These are phyloP conservation scores for Cyclostephanos invisitatus DNA, from an alignment of 108 stramenopile species.

Conservation along the genomic window DNA sequence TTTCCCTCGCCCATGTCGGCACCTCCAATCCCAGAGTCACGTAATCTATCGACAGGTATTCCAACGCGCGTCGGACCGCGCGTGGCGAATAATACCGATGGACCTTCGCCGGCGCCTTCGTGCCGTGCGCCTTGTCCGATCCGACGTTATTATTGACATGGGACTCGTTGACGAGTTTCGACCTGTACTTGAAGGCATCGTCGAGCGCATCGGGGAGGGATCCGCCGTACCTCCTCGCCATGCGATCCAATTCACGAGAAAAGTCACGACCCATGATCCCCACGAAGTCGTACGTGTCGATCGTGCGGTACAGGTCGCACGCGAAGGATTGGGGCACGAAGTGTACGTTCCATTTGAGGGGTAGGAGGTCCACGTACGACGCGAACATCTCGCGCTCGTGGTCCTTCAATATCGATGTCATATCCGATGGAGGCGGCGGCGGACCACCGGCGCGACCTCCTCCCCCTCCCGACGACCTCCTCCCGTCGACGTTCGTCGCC, in stretches of 20 bases:
- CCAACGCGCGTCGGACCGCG: constrained; percentile 53
- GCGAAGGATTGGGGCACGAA: constrained; percentile 56
- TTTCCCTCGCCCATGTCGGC: constrained; percentile 62
- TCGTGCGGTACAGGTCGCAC: constrained; percentile 59
- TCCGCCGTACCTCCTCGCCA: constrained; percentile 33
- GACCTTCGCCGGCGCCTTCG: constrained; percentile 38
- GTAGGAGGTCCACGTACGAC: constrained; percentile 60
- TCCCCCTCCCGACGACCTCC: neutral
- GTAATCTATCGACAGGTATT: constrained; percentile 70
- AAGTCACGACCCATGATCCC: constrained; percentile 56
- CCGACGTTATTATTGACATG: constrained; percentile 14
- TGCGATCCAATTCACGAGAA: constrained; percentile 36
- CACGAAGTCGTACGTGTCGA: constrained; percentile 56
- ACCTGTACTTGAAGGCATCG: constrained; percentile 30
- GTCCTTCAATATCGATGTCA: constrained; percentile 17
- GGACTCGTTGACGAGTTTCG: constrained; percentile 1
- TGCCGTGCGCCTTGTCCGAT: constrained; percentile 19
- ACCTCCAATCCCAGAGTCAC: constrained; percentile 47
- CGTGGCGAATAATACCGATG: constrained; percentile 56
- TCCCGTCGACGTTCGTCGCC: neutral
- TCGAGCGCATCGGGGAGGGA: constrained; percentile 20
- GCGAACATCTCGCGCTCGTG: constrained; percentile 51
- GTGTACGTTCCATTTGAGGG: constrained; percentile 71
- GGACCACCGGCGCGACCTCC: neutral
- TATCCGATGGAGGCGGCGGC: constrained; percentile 4